These are phyloP conservation scores for Annulohypoxylon moriforme DNA, from an alignment of 495 filamentous ascomycete genomes.

Conservation along the genomic window DNA sequence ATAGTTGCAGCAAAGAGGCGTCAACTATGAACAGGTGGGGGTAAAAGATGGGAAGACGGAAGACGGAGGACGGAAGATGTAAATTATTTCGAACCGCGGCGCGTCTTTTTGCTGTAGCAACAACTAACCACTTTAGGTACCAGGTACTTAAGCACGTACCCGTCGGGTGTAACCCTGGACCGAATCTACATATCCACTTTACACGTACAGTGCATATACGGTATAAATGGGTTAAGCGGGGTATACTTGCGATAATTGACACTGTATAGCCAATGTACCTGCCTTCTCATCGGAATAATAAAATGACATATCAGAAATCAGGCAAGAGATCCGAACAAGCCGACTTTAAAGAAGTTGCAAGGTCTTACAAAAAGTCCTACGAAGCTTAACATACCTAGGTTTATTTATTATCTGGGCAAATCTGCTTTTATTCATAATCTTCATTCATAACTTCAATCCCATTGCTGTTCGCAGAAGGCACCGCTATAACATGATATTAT, in stretches of 20 bases:
- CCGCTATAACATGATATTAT: background rate
- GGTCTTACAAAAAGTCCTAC: background rate
- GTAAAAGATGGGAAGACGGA: no score
- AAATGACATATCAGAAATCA: no score
- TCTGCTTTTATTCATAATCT: background rate
- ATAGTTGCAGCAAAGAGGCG: background rate
- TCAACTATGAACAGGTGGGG: background rate
- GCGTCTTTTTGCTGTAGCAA: slow-evolving; percentile 12
- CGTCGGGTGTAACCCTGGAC: background rate
- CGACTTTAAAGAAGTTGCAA: background rate
- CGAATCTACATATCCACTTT: slow-evolving; percentile 18
- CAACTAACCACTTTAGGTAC: background rate
- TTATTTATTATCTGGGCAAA: background rate
- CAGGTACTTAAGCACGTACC: background rate
- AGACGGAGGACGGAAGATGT: no score
- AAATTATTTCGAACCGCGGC: slow-evolving; percentile 8
- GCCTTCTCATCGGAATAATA: no score
- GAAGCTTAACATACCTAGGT: background rate
- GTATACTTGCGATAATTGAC: background rate
- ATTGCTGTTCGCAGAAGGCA: background rate
- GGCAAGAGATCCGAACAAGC: no score
- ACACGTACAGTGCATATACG: slow-evolving; percentile 17
- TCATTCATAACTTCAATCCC: background rate
- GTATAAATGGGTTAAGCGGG: background rate
- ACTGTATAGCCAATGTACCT: background rate